Evolutionary conservation across 192 early-diverging fungal species (phyloP).

Genomic region (Oehlia diaphana): DNA sequence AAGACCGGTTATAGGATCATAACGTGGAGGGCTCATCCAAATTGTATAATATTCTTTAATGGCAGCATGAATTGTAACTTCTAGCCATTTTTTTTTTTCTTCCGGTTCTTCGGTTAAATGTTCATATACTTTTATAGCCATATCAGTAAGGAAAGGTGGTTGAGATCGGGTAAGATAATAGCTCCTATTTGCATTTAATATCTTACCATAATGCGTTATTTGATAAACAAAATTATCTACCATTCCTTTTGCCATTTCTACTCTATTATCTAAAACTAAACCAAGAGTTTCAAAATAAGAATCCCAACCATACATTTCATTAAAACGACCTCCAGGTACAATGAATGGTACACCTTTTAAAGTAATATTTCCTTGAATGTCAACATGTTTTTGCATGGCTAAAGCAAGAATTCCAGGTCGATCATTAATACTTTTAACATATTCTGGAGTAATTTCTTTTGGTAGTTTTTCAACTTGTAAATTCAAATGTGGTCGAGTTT

Average conservation of each 20-base stretch:
- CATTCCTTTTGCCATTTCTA: conserved; percentile 90
- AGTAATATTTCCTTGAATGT: conserved; percentile 49
- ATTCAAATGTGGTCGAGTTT: conserved; percentile 63
- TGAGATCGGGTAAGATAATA: conserved; percentile 98
- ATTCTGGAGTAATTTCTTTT: conserved; percentile 80
- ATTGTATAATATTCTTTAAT: conserved; percentile 92
- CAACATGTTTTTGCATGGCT: conserved; percentile 56
- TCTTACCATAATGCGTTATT: conserved; percentile 98
- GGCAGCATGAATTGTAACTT: conserved; percentile 64
- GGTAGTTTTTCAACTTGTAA: conserved; percentile 84
- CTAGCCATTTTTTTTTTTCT: conserved; percentile 74
- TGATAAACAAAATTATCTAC: conserved; percentile 97
- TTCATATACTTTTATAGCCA: conserved; percentile 82
- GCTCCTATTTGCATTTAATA: conserved; percentile 96
- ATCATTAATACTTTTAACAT: conserved; percentile 89
- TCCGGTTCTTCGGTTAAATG: conserved; percentile 50
- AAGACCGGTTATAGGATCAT: conserved; percentile 74
- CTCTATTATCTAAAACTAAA: conserved; percentile 79
- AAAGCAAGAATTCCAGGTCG: conserved; percentile 89
- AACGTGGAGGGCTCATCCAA: conserved; percentile 83
- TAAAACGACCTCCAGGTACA: conserved; percentile 97
- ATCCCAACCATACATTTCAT: conserved; percentile 99
- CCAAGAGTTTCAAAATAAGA: conserved; percentile 93
- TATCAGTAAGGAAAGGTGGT: conserved; percentile 97
- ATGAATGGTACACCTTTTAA: conserved; percentile 88